Base-by-base conservation (phyloP, 108 stramenopile species). In the Cyclostephanos invisitatus region DNA sequence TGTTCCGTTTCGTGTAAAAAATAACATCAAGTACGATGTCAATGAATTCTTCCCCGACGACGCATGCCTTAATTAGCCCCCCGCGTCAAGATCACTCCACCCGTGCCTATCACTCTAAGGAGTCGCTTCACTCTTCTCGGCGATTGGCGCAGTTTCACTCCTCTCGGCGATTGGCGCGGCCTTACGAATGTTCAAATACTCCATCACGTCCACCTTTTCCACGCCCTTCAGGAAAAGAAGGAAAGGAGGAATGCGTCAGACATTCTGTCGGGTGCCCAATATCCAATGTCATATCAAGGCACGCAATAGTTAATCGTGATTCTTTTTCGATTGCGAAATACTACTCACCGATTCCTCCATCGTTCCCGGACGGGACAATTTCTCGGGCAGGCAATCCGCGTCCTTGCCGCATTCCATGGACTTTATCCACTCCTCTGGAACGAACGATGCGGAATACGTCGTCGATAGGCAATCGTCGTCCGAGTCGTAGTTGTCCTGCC, bases 401-500 rank as follows among this genome's bases (percentile, higher is more conserved):
- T 77, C 80, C 49, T 81, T 76, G 47, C 75, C 80, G 48, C 80
- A 81, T 5, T 75, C 75, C 75, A 81, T 61, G 24, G 70, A 72
- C 59, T 81, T 81, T 40, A 81, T 77, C 80, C 80, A 81, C 46
- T 81, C 73, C 42, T 81, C 75, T 7, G 80, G 75, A 42, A 81
- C 75, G 60, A 81, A 81, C 5, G 70, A 54, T 11, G 80, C 72
- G 32, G 80, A 81, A 62, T 77, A 81, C 14, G 40, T 57, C 25
- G 80, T 81, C 51, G 67, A 68, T 29, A 81, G 63, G 22, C 80
- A 81, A 65, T 81, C 80, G 50, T 81, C 75, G 0, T 81, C 80
- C 17, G 50, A 38, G 55, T 81, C 80, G 42, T 72, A 81, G 42
- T 67, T 70, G 42, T 81, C 80, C 72, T 81, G 80, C 80, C 80